Conservation (phyloP, 2,329 filamentous ascomycete species). For the Lachnellula arida region DNA sequence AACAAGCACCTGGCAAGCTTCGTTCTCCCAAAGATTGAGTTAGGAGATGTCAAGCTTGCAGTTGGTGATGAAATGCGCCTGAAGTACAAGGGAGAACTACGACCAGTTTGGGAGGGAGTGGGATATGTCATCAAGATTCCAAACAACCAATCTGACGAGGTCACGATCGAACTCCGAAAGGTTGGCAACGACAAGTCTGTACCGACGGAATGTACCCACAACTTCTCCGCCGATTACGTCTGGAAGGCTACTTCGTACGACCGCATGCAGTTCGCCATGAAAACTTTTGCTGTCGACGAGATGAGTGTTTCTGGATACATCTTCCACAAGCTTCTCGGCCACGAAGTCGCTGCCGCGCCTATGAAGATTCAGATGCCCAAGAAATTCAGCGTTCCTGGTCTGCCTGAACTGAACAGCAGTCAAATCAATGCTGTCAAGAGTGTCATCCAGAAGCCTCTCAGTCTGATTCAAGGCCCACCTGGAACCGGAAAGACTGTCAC, state of each 20-base stretch:
- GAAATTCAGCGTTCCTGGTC: conserved; percentile 91
- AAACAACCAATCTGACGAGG: conserved; percentile 97
- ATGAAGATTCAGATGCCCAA: conserved; percentile 95
- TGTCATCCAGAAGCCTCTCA: conserved; percentile 87
- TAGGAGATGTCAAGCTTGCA: conserved; percentile 94
- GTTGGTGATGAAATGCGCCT: conserved; percentile 98
- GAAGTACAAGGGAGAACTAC: conserved; percentile 91
- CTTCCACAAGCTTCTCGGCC: conserved; percentile 92
- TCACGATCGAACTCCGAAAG: conserved; percentile 88
- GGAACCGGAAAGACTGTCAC: conserved; percentile 98
- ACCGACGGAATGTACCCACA: conserved; percentile 92
- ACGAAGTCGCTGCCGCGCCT: conserved; percentile 88
- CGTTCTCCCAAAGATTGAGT: conserved; percentile 91
- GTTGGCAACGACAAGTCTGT: conserved; percentile 95
- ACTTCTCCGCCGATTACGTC: conserved; percentile 97
- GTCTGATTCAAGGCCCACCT: conserved; percentile 92
- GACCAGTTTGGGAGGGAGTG: conserved; percentile 91
- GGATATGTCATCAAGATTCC: conserved; percentile 99
- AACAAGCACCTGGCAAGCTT: conserved; percentile 97
- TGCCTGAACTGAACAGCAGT: conserved; percentile 91
- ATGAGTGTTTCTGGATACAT: conserved; percentile 98
- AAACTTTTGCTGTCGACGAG: conserved; percentile 96
- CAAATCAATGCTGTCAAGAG: conserved; percentile 96
- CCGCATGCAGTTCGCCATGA: conserved; percentile 99
- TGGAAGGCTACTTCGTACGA: conserved; percentile 99